Evolutionary conservation across 805 yeast species (phyloP).

Genomic region (Metschnikowia orientalis): DNA sequence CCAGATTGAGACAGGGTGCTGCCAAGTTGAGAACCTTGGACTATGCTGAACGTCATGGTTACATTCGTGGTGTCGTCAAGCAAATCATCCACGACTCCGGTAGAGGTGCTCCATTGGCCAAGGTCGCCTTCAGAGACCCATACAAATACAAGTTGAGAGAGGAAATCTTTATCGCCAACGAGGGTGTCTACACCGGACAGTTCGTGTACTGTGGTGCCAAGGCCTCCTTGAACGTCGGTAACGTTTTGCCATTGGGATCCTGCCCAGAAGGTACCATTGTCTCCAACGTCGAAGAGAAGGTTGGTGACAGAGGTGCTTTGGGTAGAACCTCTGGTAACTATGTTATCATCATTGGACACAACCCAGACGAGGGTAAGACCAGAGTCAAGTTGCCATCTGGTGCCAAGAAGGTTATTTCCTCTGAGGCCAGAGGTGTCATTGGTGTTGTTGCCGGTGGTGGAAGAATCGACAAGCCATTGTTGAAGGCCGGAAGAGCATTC

Average conservation of each 20-base stretch:
- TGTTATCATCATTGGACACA: conserved; percentile 98
- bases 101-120: conserved; percentile 94
- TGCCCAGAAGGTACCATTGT: conserved; percentile 99
- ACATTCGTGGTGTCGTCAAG: conserved; percentile 98
- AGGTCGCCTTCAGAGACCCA: conserved; percentile 90
- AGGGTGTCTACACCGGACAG: conserved; percentile 99
- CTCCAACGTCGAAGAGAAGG: conserved; percentile 97
- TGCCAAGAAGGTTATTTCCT: conserved; percentile 93
- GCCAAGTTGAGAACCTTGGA: conserved; percentile 99
- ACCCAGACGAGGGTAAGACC: conserved; percentile 98
- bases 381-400: conserved; percentile 99
- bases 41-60: conserved; percentile 99
- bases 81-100: conserved; percentile 99
- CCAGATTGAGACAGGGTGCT: conserved; percentile 99
- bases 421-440: conserved; percentile 98
- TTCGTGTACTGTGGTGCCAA: conserved; percentile 98
- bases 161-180: conserved; percentile 98
- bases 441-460: conserved; percentile 99
- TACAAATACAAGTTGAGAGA: conserved; percentile 97
- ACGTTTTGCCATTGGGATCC: conserved; percentile 93
- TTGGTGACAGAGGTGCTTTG: conserved; percentile 99
- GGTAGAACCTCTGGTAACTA: conserved; percentile 99
- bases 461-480: conserved; percentile 98
- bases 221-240: conserved; percentile 95
- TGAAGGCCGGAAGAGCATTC: conserved; percentile 99